Evolutionary conservation across 1,284 basidiomycete species (phyloP).

Genomic region (Apiotrichum akiyoshidainum): DNA sequence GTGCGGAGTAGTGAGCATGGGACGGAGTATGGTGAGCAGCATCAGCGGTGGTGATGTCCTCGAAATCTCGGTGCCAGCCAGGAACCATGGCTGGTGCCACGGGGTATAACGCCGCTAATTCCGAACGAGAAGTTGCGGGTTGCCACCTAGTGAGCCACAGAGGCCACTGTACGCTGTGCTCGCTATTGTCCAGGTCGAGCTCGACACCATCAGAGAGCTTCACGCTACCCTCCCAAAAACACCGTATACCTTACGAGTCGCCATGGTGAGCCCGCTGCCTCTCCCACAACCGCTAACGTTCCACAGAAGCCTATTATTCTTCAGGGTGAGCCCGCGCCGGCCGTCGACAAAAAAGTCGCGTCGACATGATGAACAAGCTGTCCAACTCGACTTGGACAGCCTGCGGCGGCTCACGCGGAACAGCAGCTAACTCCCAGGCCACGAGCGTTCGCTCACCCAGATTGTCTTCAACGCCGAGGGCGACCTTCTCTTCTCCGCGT

Average conservation of each 20-base stretch:
- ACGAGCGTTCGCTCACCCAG: constrained; percentile 97
- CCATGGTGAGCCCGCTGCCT: constrained; percentile 14
- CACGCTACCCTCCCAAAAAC: background rate
- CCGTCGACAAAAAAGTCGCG: background rate
- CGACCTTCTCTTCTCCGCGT: constrained; percentile 91
- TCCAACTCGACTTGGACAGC: background rate
- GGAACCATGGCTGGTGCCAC: constrained; percentile 7
- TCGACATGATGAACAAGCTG: background rate
- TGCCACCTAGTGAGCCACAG: background rate
- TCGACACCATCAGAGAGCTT: background rate
- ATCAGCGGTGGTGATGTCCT: no score
- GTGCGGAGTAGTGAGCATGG: background rate
- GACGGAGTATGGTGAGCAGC: no score
- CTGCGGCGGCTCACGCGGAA: background rate
- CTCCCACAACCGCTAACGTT: background rate
- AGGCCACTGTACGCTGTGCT: background rate
- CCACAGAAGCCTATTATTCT: constrained; percentile 51
- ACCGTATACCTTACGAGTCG: background rate
- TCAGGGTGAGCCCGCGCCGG: constrained; percentile 32
- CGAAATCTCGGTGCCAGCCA: no score
- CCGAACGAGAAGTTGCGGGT: constrained; percentile 10
- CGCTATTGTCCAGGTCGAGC: constrained; percentile 7
- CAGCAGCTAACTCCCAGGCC: constrained; percentile 58
- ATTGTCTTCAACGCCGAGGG: constrained; percentile 95
- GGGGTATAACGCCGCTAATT: constrained; percentile 9